Evolutionary conservation across 2,329 filamentous ascomycete species (phyloP).

Genomic region (Xylariaceae sp.): DNA sequence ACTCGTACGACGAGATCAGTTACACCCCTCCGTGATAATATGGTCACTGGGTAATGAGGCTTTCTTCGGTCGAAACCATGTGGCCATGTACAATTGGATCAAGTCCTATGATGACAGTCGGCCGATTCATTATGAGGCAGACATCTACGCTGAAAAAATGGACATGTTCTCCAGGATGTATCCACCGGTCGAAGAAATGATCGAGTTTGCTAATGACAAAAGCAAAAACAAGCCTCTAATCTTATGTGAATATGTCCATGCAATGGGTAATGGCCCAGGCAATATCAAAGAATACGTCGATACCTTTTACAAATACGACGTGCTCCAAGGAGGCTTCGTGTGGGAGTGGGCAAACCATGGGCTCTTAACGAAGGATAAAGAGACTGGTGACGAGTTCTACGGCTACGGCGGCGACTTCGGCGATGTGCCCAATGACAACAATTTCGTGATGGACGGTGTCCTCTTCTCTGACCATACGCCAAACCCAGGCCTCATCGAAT

Average conservation of each 20-base stretch:
- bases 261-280: slow-evolving; percentile 73
- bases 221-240: slow-evolving; percentile 57
- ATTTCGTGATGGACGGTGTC: slow-evolving; percentile 60
- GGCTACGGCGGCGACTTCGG: slow-evolving; percentile 50
- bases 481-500: slow-evolving; percentile 49
- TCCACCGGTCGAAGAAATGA: slow-evolving; percentile 50
- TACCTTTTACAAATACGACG: slow-evolving; percentile 61
- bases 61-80: slow-evolving; percentile 68
- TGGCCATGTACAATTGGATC: slow-evolving; percentile 64
- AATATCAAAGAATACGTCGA: slow-evolving; percentile 69
- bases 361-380: slow-evolving; percentile 49
- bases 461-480: slow-evolving; percentile 54
- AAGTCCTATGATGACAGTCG: slow-evolving; percentile 60
- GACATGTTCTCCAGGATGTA: slow-evolving; percentile 70
- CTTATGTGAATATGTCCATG: slow-evolving; percentile 56
- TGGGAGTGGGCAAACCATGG: slow-evolving; percentile 66
- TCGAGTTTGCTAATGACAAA: slow-evolving; percentile 45
- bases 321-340: slow-evolving; percentile 66
- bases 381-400: slow-evolving; percentile 52
- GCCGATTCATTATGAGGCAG: slow-evolving; percentile 67
- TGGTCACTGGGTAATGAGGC: slow-evolving; percentile 74
- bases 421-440: slow-evolving; percentile 61
- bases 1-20: slow-evolving; percentile 67
- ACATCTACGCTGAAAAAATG: slow-evolving; percentile 59
- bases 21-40: slow-evolving; percentile 68